Base-by-base conservation (phyloP, 768 basidiomycete species). In the Tylopilus cervinicoccineus region DNA sequence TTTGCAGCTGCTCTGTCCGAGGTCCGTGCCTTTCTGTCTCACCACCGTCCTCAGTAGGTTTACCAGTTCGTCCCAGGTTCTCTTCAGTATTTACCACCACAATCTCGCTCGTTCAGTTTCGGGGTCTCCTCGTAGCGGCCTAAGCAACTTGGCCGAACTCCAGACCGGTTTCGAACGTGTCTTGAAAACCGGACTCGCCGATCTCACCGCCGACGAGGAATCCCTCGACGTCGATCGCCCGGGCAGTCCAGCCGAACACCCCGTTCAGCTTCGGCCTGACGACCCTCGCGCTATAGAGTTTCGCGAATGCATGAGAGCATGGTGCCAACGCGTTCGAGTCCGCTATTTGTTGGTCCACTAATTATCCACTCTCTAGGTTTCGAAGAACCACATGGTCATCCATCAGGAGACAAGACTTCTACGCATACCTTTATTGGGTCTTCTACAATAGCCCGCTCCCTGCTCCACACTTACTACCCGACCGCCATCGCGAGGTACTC, bases 351-450 rank as follows among this genome's bases (percentile, higher is more conserved):
- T 12, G 7, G 9, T 19, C 20, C 2, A 19, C 44, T 55, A 7
- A 61, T 22, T 22, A 38, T 27, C 12, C 23, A 28, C 27, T 16
- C 32, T 32, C 47, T 58, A 60, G 90, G 90, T 94, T 94, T 64
- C 70, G 76, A 47, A 81, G 80, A 55, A 80, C 75, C 14, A 80
- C 83, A 0, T 95, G 88, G 86, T 83, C 83, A 0, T 71, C 76
- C 12, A 77, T 95, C 48, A 80, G 73, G 37, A 73, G 71, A 16
- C 70, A 77, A 32, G 80, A 91, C 62, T 69, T 90, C 47, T 74
- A 74, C 34, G 72, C 78, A 50, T 94, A 90, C 87, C 70, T 95
- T 26, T 83, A 88, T 48, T 94, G 92, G 91, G 77, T 80, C 20
- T 83, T 88, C 59, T 93, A 83, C 66, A 86, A 86, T 60, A 72